These are phyloP conservation scores for Candida smagusa DNA, from an alignment of 1,139 yeast genomes.

Conservation along the genomic window DNA sequence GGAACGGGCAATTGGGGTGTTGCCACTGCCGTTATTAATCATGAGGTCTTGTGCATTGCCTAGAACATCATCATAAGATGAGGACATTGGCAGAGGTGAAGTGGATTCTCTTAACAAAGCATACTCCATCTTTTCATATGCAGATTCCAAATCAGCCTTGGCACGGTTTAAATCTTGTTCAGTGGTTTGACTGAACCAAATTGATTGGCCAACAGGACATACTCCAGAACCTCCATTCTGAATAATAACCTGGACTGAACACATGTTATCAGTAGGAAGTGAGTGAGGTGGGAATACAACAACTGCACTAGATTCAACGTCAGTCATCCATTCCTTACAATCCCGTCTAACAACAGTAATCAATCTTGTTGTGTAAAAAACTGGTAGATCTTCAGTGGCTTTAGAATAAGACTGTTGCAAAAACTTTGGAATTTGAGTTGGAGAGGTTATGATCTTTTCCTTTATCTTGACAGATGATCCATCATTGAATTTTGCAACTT, in stretches of 20 bases:
- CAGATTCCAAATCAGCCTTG: conserved; percentile 74
- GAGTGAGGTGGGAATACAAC: conserved; percentile 94
- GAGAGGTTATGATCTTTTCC: conserved; percentile 72
- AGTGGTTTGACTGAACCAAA: conserved; percentile 84
- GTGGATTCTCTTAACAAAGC: conserved; percentile 78
- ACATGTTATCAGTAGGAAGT: conserved; percentile 59
- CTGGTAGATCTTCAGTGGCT: conserved; percentile 37
- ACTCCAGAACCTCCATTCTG: conserved; percentile 89
- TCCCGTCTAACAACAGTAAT: conserved; percentile 82
- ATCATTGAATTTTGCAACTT: conserved; percentile 72
- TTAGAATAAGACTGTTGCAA: conserved; percentile 34
- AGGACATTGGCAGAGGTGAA: conserved; percentile 9
- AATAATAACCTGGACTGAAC: conserved; percentile 81
- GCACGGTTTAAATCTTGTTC: conserved; percentile 67
- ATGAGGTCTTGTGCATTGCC: conserved; percentile 55
- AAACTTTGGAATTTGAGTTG: conserved; percentile 63
- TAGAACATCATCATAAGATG: conserved; percentile 28
- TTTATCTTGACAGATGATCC: conserved; percentile 71
- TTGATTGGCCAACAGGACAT: conserved; percentile 83
- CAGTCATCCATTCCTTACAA: conserved; percentile 89
- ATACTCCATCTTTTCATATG: conserved; percentile 73
- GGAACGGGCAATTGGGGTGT: conserved; percentile 65
- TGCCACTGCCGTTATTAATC: conserved; percentile 28
- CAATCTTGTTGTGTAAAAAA: conserved; percentile 61
- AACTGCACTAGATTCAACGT: conserved; percentile 77